Evolutionary conservation across 768 basidiomycete genomes (phyloP).

Genomic region (Daedaleopsis nitida): DNA sequence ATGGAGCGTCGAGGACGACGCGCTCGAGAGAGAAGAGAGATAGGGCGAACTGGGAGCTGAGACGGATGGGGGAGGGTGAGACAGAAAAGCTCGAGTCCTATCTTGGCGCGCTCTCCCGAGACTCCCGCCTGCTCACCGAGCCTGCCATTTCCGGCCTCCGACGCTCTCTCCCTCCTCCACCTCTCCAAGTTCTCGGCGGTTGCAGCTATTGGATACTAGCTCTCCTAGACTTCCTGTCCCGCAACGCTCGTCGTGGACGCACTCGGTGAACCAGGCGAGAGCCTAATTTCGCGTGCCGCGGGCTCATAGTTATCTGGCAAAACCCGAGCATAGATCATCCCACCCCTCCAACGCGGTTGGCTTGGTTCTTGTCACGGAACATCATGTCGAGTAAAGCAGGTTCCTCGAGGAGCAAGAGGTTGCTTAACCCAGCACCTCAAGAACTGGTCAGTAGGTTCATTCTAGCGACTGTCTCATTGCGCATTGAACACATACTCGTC

Average conservation of each 20-base stretch:
- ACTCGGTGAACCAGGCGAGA: neutral
- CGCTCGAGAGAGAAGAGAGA: neutral
- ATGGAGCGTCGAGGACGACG: conserved; percentile 14
- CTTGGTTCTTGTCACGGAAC: neutral
- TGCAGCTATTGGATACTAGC: neutral
- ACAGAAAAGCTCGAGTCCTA: neutral
- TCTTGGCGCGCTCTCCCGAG: neutral
- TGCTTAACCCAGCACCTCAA: conserved; percentile 17
- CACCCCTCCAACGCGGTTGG: neutral
- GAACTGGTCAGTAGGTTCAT: conserved; percentile 13
- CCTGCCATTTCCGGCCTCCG: neutral
- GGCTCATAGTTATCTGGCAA: neutral
- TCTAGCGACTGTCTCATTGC: neutral
- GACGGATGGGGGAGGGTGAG: neutral
- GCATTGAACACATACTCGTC: conserved; percentile 26
- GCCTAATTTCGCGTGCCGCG: neutral
- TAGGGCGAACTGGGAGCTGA: conserved; percentile 5
- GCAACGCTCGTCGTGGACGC: neutral
- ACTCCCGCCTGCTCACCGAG: neutral
- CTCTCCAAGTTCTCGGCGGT: neutral
- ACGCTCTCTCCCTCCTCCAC: neutral
- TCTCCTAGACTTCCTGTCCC: neutral
- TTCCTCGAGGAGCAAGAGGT: neutral
- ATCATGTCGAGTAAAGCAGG: conserved; percentile 9
- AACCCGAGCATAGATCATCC: neutral